phyloP scores from a whole-genome alignment of 495 filamentous ascomycete species.

The Lepidopterella palustris region DNA sequence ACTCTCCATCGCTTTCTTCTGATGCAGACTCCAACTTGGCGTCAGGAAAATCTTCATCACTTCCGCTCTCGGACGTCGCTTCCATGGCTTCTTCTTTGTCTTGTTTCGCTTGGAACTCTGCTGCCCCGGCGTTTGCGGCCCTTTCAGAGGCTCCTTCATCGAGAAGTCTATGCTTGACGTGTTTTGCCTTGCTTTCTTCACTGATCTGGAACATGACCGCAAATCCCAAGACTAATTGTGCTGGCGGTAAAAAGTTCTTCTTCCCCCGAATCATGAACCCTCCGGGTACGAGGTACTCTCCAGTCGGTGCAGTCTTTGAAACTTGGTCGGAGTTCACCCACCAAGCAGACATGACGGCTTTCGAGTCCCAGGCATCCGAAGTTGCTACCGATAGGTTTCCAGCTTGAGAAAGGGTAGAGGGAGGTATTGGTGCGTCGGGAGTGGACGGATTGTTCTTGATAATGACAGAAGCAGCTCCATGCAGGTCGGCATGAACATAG shows the following conservation, averaged over 20 bases:
- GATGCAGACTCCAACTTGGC: slow-evolving; percentile 26
- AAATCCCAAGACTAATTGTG: slow-evolving; percentile 81
- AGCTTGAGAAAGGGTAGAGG: slow-evolving; percentile 84
- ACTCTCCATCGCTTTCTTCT: slow-evolving; percentile 29
- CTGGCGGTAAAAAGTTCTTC: slow-evolving; percentile 85
- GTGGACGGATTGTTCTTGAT: slow-evolving; percentile 75
- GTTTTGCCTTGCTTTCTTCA: slow-evolving; percentile 75
- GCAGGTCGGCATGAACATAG: slow-evolving; percentile 84
- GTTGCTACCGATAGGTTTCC: slow-evolving; percentile 76
- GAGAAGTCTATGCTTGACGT: slow-evolving; percentile 65
- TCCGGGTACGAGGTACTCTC: slow-evolving; percentile 73
- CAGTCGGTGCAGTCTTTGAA: slow-evolving; percentile 67
- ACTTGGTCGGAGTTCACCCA: slow-evolving; percentile 88
- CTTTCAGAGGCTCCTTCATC: slow-evolving; percentile 29
- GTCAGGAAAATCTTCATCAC: slow-evolving; percentile 39
- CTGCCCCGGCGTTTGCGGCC: background rate
- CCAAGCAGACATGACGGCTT: slow-evolving; percentile 89
- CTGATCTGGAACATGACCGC: slow-evolving; percentile 82
- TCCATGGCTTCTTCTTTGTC: slow-evolving; percentile 11
- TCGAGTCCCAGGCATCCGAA: slow-evolving; percentile 89
- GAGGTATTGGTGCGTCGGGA: slow-evolving; percentile 78
- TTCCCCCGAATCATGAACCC: slow-evolving; percentile 73
- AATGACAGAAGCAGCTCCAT: slow-evolving; percentile 74
- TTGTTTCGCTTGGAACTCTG: slow-evolving; percentile 19
- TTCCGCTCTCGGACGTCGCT: slow-evolving; percentile 18